These are phyloP conservation scores for Blastobotrys aristatus DNA, from an alignment of 1,139 yeast species.

Conservation along the genomic window DNA sequence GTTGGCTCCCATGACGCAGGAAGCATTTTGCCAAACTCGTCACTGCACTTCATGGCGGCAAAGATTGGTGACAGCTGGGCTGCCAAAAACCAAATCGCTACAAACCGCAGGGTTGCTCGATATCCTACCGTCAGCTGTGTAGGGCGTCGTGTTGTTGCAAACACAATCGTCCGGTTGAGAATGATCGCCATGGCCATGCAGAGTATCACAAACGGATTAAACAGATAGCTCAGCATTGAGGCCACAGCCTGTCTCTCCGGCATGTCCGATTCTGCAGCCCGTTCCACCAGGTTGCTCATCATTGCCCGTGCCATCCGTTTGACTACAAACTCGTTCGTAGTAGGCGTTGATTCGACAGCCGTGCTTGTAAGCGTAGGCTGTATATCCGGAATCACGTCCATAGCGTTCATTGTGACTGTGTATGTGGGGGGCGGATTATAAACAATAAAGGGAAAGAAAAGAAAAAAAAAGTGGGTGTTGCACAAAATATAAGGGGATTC, in stretches of 20 bases:
- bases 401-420: constrained; percentile 9
- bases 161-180: constrained; percentile 58
- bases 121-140: constrained; percentile 30
- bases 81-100: constrained; percentile 37
- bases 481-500: background rate
- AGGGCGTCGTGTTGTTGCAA: constrained; percentile 55
- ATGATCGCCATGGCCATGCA: constrained; percentile 63
- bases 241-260: constrained; percentile 26
- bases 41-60: constrained; percentile 37
- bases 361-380: background rate
- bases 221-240: constrained; percentile 34
- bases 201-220: constrained; percentile 46
- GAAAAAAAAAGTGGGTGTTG: background rate
- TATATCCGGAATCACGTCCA: constrained; percentile 14
- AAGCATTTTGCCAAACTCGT: constrained; percentile 16
- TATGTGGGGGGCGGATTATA: background rate
- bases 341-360: background rate
- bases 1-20: constrained; percentile 19
- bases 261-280: constrained; percentile 25
- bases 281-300: constrained; percentile 22
- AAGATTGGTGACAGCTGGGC: constrained; percentile 38
- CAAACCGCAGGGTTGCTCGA: constrained; percentile 37
- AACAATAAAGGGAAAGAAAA: background rate
- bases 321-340: constrained; percentile 18
- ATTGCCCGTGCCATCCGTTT: constrained; percentile 20